Evolutionary conservation across 1,139 yeast genomes (phyloP).

Genomic region (Diutina pseudorugosa): DNA sequence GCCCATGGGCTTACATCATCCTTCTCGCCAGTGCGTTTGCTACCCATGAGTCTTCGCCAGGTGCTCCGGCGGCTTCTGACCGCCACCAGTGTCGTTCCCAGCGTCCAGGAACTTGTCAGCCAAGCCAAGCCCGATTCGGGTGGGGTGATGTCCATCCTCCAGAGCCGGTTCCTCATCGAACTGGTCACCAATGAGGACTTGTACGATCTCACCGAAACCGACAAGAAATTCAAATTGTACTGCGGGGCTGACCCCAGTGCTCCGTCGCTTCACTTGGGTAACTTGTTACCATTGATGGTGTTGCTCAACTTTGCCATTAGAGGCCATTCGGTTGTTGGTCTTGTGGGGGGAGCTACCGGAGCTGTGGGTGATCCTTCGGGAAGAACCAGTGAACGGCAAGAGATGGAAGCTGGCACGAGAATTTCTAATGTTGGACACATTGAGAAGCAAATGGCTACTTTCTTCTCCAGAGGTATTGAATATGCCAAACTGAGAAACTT

Average conservation of each 20-base stretch:
- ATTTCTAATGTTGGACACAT: slow-evolving; percentile 48
- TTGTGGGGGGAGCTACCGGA: slow-evolving; percentile 98
- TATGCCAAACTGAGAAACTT: slow-evolving; percentile 48
- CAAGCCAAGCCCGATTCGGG: background rate
- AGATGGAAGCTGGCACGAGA: slow-evolving; percentile 40
- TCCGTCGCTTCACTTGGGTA: slow-evolving; percentile 78
- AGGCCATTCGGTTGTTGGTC: slow-evolving; percentile 72
- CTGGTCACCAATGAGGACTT: slow-evolving; percentile 36
- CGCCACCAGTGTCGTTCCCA: background rate
- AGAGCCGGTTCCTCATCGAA: slow-evolving; percentile 35
- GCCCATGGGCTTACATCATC: background rate
- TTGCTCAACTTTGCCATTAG: slow-evolving; percentile 70
- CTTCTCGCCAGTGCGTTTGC: background rate
- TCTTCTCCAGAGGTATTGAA: slow-evolving; percentile 50
- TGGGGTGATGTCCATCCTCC: slow-evolving; percentile 11
- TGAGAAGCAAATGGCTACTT: slow-evolving; percentile 44
- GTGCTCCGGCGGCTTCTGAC: background rate
- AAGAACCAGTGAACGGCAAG: slow-evolving; percentile 58
- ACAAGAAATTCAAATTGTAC: slow-evolving; percentile 44
- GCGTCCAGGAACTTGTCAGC: background rate
- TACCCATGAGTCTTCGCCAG: background rate
- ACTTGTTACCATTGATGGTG: slow-evolving; percentile 75
- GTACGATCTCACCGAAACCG: slow-evolving; percentile 21
- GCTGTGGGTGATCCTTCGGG: slow-evolving; percentile 97
- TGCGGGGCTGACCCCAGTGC: slow-evolving; percentile 99